Evolutionary conservation across 2,329 filamentous ascomycete species (phyloP).

Genomic region (Neofusicoccum parvum): DNA sequence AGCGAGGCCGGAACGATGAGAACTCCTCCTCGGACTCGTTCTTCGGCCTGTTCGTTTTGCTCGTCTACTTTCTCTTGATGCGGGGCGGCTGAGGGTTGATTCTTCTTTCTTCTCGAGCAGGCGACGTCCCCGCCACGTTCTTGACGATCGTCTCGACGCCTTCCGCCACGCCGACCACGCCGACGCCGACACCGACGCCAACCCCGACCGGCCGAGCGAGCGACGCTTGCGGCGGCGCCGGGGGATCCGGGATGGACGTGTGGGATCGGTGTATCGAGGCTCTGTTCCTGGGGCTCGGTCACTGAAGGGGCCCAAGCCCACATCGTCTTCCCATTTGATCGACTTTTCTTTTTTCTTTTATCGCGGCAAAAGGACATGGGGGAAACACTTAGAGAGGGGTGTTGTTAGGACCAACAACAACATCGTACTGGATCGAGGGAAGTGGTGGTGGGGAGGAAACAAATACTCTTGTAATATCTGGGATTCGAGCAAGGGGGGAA

Average conservation of each 20-base stretch:
- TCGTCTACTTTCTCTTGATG: constrained; percentile 1
- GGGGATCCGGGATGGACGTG: constrained; percentile 9
- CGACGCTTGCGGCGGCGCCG: neutral
- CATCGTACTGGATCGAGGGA: neutral
- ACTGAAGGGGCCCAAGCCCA: neutral
- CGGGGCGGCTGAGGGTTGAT: neutral
- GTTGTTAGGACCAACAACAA: too few relatives aligned
- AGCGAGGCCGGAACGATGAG: neutral
- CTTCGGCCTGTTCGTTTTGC: constrained; percentile 7
- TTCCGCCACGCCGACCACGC: neutral
- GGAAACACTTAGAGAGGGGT: too few relatives aligned
- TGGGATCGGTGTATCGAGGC: constrained; percentile 14
- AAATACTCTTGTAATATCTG: neutral
- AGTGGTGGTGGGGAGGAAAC: neutral
- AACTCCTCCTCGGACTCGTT: neutral
- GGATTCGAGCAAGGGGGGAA: neutral
- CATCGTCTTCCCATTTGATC: neutral
- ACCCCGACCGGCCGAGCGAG: neutral
- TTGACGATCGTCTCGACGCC: neutral
- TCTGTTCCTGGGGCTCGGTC: constrained; percentile 5
- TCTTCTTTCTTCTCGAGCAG: neutral
- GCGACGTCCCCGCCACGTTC: neutral
- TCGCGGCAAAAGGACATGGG: too few relatives aligned
- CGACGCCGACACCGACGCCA: neutral
- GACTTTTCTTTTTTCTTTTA: neutral